Percentiles rank a stretch among this genome's conserved stretches.
These are phyloP conservation scores for Colletotrichum echinochloae DNA, from an alignment of 2,329 filamentous ascomycete genomes.

Conservation along the genomic window DNA sequence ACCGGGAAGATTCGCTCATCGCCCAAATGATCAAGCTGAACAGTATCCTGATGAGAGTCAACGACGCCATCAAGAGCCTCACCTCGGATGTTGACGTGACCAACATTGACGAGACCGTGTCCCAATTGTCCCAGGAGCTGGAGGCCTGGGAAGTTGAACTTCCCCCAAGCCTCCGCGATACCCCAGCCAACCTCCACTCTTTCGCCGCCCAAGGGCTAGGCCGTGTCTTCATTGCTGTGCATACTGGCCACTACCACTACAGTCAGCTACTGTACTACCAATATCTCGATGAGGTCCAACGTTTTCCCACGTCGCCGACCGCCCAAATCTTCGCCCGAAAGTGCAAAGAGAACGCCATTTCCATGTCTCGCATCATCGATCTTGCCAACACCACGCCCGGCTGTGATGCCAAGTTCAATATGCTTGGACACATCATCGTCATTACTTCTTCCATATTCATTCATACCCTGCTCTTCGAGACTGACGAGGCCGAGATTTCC, in stretches of 20 bases:
- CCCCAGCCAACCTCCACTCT: slow-evolving; percentile 52
- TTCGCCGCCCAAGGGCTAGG: slow-evolving; percentile 55
- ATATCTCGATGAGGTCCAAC: slow-evolving; percentile 50
- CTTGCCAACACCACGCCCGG: slow-evolving; percentile 50
- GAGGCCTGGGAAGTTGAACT: slow-evolving; percentile 52
- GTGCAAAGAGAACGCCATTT: slow-evolving; percentile 55
- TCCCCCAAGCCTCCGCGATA: slow-evolving; percentile 52
- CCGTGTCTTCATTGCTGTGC: slow-evolving; percentile 57
- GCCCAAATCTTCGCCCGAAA: slow-evolving; percentile 49
- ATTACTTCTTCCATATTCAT: slow-evolving; percentile 61
- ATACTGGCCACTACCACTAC: slow-evolving; percentile 61
- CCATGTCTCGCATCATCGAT: slow-evolving; percentile 56
- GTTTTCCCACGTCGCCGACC: slow-evolving; percentile 44
- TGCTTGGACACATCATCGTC: slow-evolving; percentile 60
- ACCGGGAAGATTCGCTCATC: slow-evolving; percentile 42
- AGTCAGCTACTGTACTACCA: slow-evolving; percentile 61
- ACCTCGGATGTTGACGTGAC: slow-evolving; percentile 38
- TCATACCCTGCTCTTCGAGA: slow-evolving; percentile 58
- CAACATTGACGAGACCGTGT: slow-evolving; percentile 49
- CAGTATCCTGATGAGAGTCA: slow-evolving; percentile 53
- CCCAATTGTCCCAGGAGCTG: slow-evolving; percentile 48
- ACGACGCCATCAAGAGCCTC: slow-evolving; percentile 47
- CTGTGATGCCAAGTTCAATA: slow-evolving; percentile 57
- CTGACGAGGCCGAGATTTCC: slow-evolving; percentile 50
- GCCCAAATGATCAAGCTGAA: slow-evolving; percentile 47